Conservation (phyloP, 2,329 filamentous ascomycete species). For the Xylariaceae sp. region DNA sequence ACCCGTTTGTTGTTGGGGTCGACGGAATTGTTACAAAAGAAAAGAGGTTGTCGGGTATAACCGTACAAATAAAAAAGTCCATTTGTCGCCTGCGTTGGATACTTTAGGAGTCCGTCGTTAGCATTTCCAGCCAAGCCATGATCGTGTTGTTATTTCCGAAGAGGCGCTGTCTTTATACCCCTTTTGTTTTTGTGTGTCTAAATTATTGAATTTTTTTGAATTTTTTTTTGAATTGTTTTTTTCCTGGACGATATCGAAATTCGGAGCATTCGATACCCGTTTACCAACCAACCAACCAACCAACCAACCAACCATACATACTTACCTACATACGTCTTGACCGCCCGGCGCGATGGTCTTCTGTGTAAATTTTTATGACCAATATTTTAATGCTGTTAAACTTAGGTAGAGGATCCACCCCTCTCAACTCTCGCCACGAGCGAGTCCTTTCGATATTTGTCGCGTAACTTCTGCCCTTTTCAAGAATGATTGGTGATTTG, state of each 20-base stretch:
- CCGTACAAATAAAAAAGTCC: not conserved
- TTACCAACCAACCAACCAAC: no score
- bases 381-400: no score
- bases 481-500: no score
- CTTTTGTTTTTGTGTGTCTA: slow-evolving; percentile 7
- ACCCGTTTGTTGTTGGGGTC: slow-evolving; percentile 4
- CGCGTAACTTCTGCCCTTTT: no score
- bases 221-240: not conserved
- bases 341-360: no score
- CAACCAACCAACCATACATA: no score
- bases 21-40: slow-evolving; percentile 3
- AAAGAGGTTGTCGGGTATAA: not conserved
- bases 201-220: not conserved
- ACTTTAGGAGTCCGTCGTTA: slow-evolving; percentile 23
- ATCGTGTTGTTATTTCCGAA: slow-evolving; percentile 1
- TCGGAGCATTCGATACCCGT: no score
- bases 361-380: no score
- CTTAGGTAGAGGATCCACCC: no score
- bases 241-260: slow-evolving; percentile 9
- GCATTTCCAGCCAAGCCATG: slow-evolving; percentile 15
- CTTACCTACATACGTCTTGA: no score
- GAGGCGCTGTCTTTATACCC: slow-evolving; percentile 12
- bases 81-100: slow-evolving; percentile 27
- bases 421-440: no score
- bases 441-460: no score